Conservation (phyloP, 2,329 filamentous ascomycete species). For the Aspergillus glaucus region DNA sequence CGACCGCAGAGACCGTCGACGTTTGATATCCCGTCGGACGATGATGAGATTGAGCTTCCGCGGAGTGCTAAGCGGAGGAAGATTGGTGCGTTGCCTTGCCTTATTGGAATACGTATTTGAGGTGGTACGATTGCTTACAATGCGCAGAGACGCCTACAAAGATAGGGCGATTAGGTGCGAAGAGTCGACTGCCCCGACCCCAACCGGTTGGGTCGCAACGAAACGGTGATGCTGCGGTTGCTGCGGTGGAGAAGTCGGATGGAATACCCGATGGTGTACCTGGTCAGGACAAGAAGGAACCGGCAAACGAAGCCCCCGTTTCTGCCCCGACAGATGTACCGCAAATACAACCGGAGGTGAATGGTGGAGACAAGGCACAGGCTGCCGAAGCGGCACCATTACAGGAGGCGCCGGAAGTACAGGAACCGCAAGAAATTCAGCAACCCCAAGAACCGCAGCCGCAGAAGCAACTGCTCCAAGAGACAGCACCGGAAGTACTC, state of each 20-base stretch:
- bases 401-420: not conserved
- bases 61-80: slow-evolving; percentile 29
- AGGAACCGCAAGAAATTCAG: not conserved
- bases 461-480: not conserved
- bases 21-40: slow-evolving; percentile 28
- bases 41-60: slow-evolving; percentile 20
- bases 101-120: not conserved
- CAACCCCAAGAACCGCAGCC: not conserved
- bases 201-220: not conserved
- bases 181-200: not conserved
- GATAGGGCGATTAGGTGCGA: not conserved
- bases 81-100: slow-evolving; percentile 20
- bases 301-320: not conserved
- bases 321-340: not conserved
- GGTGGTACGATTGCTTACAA: slow-evolving; percentile 5
- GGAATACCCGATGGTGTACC: not conserved
- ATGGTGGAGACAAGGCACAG: not conserved
- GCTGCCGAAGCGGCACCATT: not conserved
- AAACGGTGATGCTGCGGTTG: not conserved
- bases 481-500: not conserved
- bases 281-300: not conserved
- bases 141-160: slow-evolving; percentile 1
- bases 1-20: slow-evolving; percentile 26
- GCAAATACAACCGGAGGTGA: not conserved
- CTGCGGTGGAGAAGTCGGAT: not conserved